Percentiles rank a stretch among this genome's conserved stretches.
Conservation (phyloP, 805 yeast genomes). For the Sugiyamaella smithiae region DNA sequence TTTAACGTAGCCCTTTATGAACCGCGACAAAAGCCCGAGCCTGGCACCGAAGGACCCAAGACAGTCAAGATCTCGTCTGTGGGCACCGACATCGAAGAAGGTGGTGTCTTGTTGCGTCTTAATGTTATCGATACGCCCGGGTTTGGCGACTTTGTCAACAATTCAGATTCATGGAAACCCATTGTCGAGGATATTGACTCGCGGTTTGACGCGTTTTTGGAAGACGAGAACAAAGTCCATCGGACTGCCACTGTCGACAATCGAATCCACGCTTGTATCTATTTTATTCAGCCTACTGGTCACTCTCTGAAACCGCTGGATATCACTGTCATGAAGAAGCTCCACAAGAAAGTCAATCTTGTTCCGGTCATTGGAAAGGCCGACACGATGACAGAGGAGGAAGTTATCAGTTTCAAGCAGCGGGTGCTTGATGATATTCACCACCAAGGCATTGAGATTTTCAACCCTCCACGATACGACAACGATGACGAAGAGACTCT, state of each 20-base stretch:
- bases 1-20: constrained; percentile 66
- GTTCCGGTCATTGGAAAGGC: constrained; percentile 94
- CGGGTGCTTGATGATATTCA: constrained; percentile 75
- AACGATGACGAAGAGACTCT: constrained; percentile 83
- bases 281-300: constrained; percentile 96
- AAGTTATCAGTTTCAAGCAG: constrained; percentile 69
- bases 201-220: constrained; percentile 85
- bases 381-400: constrained; percentile 88
- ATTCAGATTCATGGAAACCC: constrained; percentile 80
- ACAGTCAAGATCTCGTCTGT: constrained; percentile 58
- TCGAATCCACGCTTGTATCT: constrained; percentile 89
- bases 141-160: constrained; percentile 86
- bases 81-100: constrained; percentile 80
- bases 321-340: constrained; percentile 78
- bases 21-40: constrained; percentile 38
- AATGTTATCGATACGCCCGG: constrained; percentile 90
- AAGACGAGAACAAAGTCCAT: constrained; percentile 79
- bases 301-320: constrained; percentile 88
- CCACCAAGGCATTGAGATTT: constrained; percentile 69
- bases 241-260: constrained; percentile 71
- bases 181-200: constrained; percentile 83
- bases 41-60: constrained; percentile 44
- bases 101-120: constrained; percentile 82
- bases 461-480: constrained; percentile 74
- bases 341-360: constrained; percentile 88